Evolutionary conservation across 2,329 filamentous ascomycete genomes (phyloP).

Genomic region (Aureobasidium sp.): DNA sequence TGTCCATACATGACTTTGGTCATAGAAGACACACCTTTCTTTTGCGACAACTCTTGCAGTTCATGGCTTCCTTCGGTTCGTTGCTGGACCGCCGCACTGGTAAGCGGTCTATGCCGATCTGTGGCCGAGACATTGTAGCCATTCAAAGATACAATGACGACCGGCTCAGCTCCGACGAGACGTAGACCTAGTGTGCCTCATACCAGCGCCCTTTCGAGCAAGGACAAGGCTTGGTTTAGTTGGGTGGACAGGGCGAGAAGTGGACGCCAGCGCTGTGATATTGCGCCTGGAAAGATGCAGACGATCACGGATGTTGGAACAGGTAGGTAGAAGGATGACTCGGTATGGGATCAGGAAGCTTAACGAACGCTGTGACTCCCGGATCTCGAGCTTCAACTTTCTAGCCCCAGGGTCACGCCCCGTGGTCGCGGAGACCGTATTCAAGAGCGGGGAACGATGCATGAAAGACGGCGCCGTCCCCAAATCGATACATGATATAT

Average conservation of each 20-base stretch:
- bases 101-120: conserved; percentile 74
- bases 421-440: conserved; percentile 1
- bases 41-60: conserved; percentile 90
- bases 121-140: conserved; percentile 59
- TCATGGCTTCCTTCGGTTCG: conserved; percentile 85
- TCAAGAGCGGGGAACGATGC: conserved; percentile 11
- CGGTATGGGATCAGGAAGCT: neutral
- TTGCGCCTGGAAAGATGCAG: neutral
- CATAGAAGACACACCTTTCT: conserved; percentile 60
- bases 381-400: conserved; percentile 8
- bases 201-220: conserved; percentile 10
- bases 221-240: neutral
- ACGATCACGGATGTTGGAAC: neutral
- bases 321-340: conserved; percentile 4
- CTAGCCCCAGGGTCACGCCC: conserved; percentile 14
- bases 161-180: conserved; percentile 11
- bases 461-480: neutral
- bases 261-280: neutral
- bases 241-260: neutral
- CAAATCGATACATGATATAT: neutral
- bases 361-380: conserved; percentile 5
- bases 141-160: conserved; percentile 8
- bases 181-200: neutral
- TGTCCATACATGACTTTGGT: neutral
- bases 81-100: conserved; percentile 63